Evolutionary conservation across 768 basidiomycete species (phyloP).

Genomic region (Phylloporus sp.): DNA sequence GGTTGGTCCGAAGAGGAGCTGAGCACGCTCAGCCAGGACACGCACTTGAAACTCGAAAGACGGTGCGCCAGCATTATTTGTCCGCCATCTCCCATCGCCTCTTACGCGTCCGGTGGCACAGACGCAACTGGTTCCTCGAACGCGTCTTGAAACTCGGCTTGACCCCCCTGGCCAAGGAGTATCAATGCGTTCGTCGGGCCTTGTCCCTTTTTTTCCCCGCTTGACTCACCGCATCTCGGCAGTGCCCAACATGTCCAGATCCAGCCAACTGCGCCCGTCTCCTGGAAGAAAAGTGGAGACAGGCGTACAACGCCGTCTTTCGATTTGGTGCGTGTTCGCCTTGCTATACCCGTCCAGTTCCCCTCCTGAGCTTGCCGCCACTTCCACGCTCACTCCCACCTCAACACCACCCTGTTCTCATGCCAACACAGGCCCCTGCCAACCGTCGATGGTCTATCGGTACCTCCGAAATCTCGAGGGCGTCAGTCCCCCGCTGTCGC

Average conservation of each 20-base stretch:
- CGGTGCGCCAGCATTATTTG: constrained; percentile 37
- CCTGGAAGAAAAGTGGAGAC: constrained; percentile 90
- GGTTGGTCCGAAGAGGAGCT: constrained; percentile 79
- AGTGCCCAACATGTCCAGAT: constrained; percentile 87
- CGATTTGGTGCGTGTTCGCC: constrained; percentile 56
- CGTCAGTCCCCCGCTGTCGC: constrained; percentile 78
- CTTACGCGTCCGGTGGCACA: background rate
- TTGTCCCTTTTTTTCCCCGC: background rate
- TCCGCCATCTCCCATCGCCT: too few species aligned
- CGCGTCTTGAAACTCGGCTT: constrained; percentile 88
- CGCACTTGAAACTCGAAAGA: constrained; percentile 85
- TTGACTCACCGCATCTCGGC: constrained; percentile 1
- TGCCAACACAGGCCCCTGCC: constrained; percentile 80
- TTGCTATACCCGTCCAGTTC: background rate
- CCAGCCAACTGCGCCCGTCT: constrained; percentile 69
- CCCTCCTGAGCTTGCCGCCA: background rate
- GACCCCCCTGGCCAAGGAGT: constrained; percentile 86
- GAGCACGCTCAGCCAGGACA: constrained; percentile 75
- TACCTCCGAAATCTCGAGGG: constrained; percentile 89
- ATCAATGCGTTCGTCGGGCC: constrained; percentile 74
- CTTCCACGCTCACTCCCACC: background rate
- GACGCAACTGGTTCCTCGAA: constrained; percentile 94
- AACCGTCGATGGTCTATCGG: constrained; percentile 89
- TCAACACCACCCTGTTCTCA: too few species aligned
- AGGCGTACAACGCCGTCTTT: constrained; percentile 82